Evolutionary conservation across 2,329 filamentous ascomycete species (phyloP).

Genomic region (Metarhizium robertsii): DNA sequence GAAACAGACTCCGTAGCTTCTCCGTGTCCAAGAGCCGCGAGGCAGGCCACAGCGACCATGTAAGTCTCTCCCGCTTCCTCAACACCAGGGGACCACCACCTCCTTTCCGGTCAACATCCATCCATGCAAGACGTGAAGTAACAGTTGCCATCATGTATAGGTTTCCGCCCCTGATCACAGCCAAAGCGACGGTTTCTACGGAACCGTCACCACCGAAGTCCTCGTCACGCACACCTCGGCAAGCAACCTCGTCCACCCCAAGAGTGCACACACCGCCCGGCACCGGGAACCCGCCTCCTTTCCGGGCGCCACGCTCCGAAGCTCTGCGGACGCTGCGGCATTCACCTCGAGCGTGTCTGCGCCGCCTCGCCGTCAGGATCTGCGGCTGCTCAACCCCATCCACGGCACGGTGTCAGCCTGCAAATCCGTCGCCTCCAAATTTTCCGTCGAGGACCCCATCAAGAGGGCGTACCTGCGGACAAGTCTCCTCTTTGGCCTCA

Average conservation of each 20-base stretch:
- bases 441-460: constrained; percentile 39
- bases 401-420: constrained; percentile 11
- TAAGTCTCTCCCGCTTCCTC: constrained; percentile 9
- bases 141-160: no score
- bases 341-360: constrained; percentile 21
- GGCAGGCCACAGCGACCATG: constrained; percentile 21
- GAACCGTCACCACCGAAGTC: constrained; percentile 44
- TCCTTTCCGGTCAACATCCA: no score
- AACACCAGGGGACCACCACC: not conserved
- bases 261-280: constrained; percentile 13
- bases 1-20: constrained; percentile 46
- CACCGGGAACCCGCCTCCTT: constrained; percentile 8
- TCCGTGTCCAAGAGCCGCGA: constrained; percentile 27
- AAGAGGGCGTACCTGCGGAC: constrained; percentile 53
- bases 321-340: constrained; percentile 18
- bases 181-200: constrained; percentile 28
- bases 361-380: not conserved
- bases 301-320: constrained; percentile 3
- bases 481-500: constrained; percentile 51
- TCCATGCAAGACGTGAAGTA: no score
- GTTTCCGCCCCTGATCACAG: not conserved
- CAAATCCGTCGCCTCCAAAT: constrained; percentile 25
- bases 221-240: constrained; percentile 28
- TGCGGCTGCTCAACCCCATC: not conserved
- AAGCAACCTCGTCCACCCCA: constrained; percentile 14